Evolutionary conservation across 169 alveolate species (phyloP).

Genomic region (Eimeria zaria): DNA sequence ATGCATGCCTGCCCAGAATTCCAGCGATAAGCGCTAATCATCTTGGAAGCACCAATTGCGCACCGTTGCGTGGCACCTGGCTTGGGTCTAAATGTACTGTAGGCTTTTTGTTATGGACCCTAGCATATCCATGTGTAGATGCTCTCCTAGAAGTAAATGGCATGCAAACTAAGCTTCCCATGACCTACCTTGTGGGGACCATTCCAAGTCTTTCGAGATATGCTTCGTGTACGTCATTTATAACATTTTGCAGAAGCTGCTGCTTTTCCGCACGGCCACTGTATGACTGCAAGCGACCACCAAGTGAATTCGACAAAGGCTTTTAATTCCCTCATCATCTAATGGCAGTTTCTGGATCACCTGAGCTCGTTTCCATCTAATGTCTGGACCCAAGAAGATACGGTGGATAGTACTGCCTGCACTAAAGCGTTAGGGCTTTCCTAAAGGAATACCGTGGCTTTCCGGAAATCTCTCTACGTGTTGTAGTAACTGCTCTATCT

Average conservation of each 20-base stretch:
- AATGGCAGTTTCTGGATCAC: too few relatives aligned
- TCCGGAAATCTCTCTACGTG: not conserved
- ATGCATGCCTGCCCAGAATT: not conserved
- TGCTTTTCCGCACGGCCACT: slow-evolving; percentile 38
- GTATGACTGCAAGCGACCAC: slow-evolving; percentile 41
- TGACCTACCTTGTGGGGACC: slow-evolving; percentile 41
- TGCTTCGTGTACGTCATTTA: slow-evolving; percentile 28
- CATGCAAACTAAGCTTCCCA: not conserved
- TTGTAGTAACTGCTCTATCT: not conserved
- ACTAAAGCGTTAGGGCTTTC: not conserved
- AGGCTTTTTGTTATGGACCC: not conserved
- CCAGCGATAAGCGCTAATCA: not conserved
- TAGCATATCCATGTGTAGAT: not conserved
- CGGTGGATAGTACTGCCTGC: not conserved
- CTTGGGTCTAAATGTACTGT: too few relatives aligned
- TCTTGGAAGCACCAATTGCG: not conserved
- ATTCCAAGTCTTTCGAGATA: slow-evolving; percentile 29
- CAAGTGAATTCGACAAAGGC: not conserved
- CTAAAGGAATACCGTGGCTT: not conserved
- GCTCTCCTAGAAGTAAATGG: too few relatives aligned
- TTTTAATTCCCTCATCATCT: not conserved
- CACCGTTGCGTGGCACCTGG: too few relatives aligned
- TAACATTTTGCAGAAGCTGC: slow-evolving; percentile 60
- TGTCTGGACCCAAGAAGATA: not conserved
- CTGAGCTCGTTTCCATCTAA: too few relatives aligned